Evolutionary conservation across 345 rosid genomes (phyloP), one percentile per base, ranked within the genome.

Genomic region (Camelina laxa): DNA sequence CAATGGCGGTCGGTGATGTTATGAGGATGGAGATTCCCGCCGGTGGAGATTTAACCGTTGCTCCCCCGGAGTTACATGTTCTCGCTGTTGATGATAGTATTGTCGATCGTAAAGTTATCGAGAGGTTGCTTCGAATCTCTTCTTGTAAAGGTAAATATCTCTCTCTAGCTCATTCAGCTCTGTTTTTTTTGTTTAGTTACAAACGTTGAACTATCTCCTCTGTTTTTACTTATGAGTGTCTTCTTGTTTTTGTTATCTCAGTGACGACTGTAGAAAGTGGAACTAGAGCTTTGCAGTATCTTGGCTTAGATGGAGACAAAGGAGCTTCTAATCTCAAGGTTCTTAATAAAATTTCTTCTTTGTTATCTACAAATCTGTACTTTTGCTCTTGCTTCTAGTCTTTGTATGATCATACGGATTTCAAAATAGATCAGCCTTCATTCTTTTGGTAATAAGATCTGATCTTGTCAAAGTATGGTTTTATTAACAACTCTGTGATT

Each of bases 61-160:
- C 69, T 68, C 67, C 85, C 5, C 85, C 82, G 60, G 92, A 93
- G 76, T 77, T 93, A n/a, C 98, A 93, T 80, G 98, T 93, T 82
- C 98, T 93, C 9, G 98, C 97, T 33, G 98, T 93, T 0, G 98
- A 93, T 49, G 98, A 93, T 73, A 93, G 98, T 48, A 67, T 80
- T 5, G 93, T 91, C 0, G 98, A 93, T 69, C 84, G 96, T 56
- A 91, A 86, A 69, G 87, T 93, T 31, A 89, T 93, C 16, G 97
- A 93, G 70, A 79, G 88, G 31, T 78, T 93, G 93, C 96, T 93
- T 4, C 80, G 82, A 81, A 83, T 82, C 21, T 88, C 92, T 2
- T 77, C 98, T 4, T 93, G 93, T 65, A 93, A 86, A 88, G 98
- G 98, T 93, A 48, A 2, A 31, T 27, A 21, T 87, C 48, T 2